Evolutionary conservation across 257 asterid species (phyloP), one percentile per base, ranked within the genome.

Genomic region (Eucommia ulmoides): DNA sequence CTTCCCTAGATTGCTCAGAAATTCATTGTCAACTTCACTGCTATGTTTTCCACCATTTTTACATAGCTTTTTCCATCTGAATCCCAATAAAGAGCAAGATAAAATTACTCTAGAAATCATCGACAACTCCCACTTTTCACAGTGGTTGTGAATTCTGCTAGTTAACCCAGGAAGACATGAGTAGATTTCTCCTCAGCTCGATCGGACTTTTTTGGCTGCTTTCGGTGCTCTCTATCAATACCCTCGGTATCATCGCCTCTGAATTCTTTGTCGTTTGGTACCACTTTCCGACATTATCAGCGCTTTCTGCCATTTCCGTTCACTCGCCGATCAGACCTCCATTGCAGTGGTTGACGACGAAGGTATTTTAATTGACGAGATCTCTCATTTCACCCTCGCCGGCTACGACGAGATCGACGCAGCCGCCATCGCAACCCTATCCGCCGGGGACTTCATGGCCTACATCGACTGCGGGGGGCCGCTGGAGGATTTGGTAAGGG

Each of bases 371-470:
- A 62, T 81, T 1, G 91, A 93, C 0, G 97, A 87, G 54, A 78
- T 87, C 11, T 87, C 97, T 19, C 97, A 94, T 8, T 53, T 62
- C 57, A 64, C 82, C 1, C 78, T 87, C 0, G 66, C 80, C 21
- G 65, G 76, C 68, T 74, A 83, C 24, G 88, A 82, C 19, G 91
- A 76, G 61, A 61, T 81, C 0, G 72, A 64, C 14, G 79, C 85
- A 0, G 82, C 93, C 1, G 94, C 97, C 18, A 52, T 87, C 51
- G 21, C 71, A 4, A 73, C 94, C 23, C 80, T 87, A 53, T 78
- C 93, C 0, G 80, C 91, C 0, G 88, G 93, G 16, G 97, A 87
- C 21, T 84, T 87, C 41, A 69, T 87, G 83, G 74, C 83, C 50
- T 87, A 76, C 63, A 78, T 83, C 3, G 97, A 81, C 61, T 68